A percentile compares a stretch with the other conserved stretches of the same genome.
phyloP scores from a whole-genome alignment of 768 basidiomycete species.

The Leccinum subgranulosum region DNA sequence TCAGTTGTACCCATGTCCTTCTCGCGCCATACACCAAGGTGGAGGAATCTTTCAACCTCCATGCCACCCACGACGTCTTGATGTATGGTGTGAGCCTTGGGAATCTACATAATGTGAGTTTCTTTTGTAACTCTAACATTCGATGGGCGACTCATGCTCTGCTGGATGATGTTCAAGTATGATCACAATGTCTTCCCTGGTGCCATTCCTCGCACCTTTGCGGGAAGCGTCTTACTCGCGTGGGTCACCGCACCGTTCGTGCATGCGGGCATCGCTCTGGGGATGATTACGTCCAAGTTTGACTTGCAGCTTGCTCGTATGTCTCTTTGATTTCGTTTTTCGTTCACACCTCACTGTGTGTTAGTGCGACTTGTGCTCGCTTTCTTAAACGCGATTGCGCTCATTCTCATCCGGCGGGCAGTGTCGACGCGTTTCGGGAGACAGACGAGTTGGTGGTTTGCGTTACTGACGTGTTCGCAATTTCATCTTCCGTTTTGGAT shows the following conservation, averaged over 20 bases:
- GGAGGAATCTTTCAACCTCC: constrained; percentile 95
- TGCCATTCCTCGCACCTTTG: constrained; percentile 84
- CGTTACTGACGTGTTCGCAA: constrained; percentile 71
- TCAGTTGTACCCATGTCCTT: constrained; percentile 65
- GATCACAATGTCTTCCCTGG: constrained; percentile 90
- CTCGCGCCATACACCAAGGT: constrained; percentile 92
- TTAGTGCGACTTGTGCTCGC: constrained; percentile 77
- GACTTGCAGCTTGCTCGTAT: constrained; percentile 70
- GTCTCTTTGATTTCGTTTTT: constrained; percentile 20
- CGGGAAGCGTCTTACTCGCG: constrained; percentile 71
- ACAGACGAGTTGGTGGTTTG: constrained; percentile 53
- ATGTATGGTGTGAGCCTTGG: constrained; percentile 58
- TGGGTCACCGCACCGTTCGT: constrained; percentile 52
- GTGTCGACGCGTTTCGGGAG: constrained; percentile 64
- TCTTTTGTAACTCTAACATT: background rate
- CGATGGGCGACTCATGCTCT: constrained; percentile 9
- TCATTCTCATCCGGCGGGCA: constrained; percentile 63
- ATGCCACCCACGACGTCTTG: constrained; percentile 85
- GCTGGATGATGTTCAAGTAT: constrained; percentile 49
- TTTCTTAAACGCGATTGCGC: constrained; percentile 54
- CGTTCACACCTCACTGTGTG: background rate
- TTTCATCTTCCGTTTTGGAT: constrained; percentile 95
- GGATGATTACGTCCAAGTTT: constrained; percentile 51
- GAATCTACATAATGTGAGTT: constrained; percentile 48
- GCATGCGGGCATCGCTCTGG: constrained; percentile 38